Evolutionary conservation across 345 rosid species (phyloP).

Genomic region (Excoecaria agallocha): DNA sequence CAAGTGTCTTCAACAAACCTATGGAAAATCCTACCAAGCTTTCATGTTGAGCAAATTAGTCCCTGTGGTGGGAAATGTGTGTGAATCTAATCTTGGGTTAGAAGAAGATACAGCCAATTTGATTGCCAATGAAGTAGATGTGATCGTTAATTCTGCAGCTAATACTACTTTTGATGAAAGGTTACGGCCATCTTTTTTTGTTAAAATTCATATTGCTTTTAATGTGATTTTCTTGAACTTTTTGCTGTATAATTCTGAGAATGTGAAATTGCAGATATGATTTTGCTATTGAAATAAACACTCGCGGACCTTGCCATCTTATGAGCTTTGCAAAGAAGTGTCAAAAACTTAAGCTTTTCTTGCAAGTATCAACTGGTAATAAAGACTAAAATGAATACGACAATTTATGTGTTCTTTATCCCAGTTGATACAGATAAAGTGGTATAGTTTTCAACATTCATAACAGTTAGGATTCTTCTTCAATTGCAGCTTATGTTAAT

Average conservation of each 20-base stretch:
- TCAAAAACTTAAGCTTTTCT: conserved; percentile 60
- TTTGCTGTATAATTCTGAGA: neutral
- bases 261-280: conserved; percentile 54
- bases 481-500: conserved; percentile 72
- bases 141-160: conserved; percentile 77
- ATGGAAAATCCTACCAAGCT: conserved; percentile 70
- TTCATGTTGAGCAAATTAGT: conserved; percentile 79
- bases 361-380: conserved; percentile 74
- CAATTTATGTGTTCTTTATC: neutral
- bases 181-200: conserved; percentile 2
- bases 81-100: conserved; percentile 63
- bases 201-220: neutral
- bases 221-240: neutral
- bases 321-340: conserved; percentile 73
- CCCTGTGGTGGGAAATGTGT: conserved; percentile 77
- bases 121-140: conserved; percentile 60
- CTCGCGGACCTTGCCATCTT: conserved; percentile 62
- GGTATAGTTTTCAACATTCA: neutral
- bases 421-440: neutral
- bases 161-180: conserved; percentile 63
- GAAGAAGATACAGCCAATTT: conserved; percentile 54
- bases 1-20: conserved; percentile 59
- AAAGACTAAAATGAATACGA: neutral
- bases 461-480: neutral
- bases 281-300: conserved; percentile 67